Percentiles rank a stretch among this genome's conserved stretches.
phyloP scores from a whole-genome alignment of 192 early-diverging fungal genomes.

The Entomortierella parvispora region DNA sequence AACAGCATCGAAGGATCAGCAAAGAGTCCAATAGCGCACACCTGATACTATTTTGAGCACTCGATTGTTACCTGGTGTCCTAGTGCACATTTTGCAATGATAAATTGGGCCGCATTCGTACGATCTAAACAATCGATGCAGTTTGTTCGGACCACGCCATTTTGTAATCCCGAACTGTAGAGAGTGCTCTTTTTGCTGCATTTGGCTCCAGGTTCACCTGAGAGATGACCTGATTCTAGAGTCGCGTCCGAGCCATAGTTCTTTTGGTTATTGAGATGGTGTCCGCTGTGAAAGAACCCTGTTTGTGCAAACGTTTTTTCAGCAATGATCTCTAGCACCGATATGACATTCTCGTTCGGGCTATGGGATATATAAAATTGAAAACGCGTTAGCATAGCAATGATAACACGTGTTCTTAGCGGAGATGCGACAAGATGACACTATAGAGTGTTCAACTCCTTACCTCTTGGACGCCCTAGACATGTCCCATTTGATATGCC shows the following conservation, averaged over 20 bases:
- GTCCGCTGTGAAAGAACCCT: constrained; percentile 93
- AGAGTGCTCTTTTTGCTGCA: background rate
- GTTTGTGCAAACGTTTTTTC: constrained; percentile 87
- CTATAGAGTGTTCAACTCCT: background rate
- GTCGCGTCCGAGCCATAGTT: background rate
- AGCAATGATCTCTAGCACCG: constrained; percentile 87
- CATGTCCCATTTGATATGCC: constrained; percentile 98
- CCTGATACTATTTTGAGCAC: background rate
- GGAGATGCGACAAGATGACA: too few species aligned
- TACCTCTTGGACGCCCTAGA: constrained; percentile 92
- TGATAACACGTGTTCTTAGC: too few species aligned
- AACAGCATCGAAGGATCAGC: too few species aligned
- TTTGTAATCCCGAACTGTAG: constrained; percentile 63
- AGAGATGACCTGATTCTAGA: too few species aligned
- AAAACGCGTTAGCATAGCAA: too few species aligned
- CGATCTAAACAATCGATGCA: constrained; percentile 99
- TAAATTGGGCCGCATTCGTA: constrained; percentile 97
- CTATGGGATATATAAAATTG: constrained; percentile 19
- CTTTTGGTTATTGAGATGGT: constrained; percentile 64
- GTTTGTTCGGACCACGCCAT: constrained; percentile 93
- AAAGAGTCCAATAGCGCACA: too few species aligned
- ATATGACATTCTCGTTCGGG: constrained; percentile 89
- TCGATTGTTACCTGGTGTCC: constrained; percentile 78
- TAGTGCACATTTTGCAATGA: constrained; percentile 94
- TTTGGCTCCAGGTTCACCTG: too few species aligned